Conservation (phyloP, 805 yeast species). For the Candida namnaoensis region DNA sequence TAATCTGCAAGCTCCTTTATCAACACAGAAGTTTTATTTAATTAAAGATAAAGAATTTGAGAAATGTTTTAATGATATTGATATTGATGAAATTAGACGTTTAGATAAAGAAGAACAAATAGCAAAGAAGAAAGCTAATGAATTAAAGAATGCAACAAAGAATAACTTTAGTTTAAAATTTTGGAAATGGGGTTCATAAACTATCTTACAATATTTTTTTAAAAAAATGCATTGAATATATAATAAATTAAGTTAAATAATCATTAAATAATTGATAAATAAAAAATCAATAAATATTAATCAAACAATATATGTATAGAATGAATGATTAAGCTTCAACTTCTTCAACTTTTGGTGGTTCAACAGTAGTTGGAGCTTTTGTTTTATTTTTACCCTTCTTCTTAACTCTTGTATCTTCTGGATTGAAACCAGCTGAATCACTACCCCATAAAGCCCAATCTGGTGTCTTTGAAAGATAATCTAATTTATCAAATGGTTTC, state of each 20-base stretch:
- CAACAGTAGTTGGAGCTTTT: no score
- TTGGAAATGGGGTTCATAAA: neutral
- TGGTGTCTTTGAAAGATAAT: conserved; percentile 76
- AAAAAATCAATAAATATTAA: no score
- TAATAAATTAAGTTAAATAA: no score
- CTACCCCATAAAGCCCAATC: conserved; percentile 90
- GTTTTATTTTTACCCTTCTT: conserved; percentile 12
- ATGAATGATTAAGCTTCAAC: neutral
- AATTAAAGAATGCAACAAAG: no score
- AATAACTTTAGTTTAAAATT: no score
- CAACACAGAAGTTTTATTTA: conserved; percentile 50
- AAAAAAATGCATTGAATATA: no score
- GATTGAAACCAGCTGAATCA: conserved; percentile 80
- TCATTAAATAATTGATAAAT: no score
- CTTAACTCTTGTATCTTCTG: conserved; percentile 55
- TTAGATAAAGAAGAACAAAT: neutral
- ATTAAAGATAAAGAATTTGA: conserved; percentile 33
- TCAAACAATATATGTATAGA: neutral
- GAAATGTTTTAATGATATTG: conserved; percentile 26
- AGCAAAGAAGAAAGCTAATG: neutral
- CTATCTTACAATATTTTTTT: no score
- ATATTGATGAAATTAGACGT: conserved; percentile 6
- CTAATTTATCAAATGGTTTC: conserved; percentile 63
- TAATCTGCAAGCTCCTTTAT: conserved; percentile 54
- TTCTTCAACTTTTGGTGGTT: conserved; percentile 1